Base-by-base conservation (phyloP, 164 flowering plant species). In the Vitis cinerea region DNA sequence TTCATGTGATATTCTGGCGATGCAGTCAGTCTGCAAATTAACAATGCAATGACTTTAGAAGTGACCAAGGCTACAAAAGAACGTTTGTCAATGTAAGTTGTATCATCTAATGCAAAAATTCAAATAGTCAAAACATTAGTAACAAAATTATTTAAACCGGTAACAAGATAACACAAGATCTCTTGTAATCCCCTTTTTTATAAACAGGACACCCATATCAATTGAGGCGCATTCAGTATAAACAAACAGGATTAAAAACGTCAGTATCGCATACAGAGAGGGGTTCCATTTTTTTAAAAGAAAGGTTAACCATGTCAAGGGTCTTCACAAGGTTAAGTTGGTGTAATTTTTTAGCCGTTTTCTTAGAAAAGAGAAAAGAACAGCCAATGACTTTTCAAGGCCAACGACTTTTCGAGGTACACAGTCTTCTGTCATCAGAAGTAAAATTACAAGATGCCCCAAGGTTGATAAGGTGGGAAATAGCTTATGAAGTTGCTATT, bases 1-100 rank as follows among this genome's bases (percentile, higher is more conserved):
- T 64, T 72, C 71, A 11, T 61, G 84, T 17, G 97, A 86, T 60
- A 95, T 87, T 84, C 98, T 91, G 59, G 87, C 99, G 50, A 95
- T 91, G 84, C 99, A 95, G 67, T 95, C 97, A 67, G 90, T 87
- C 99, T 95, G 79, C 73, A 79, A 14, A 63, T 53, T 7, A 68
- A 50, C 50, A 61, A 51, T 12, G 37, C 14, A 31, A n/a, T 13
- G 55, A 67, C 29, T 50, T 66, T 2, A 37, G 44, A 37, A 3
- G 44, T 37, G 7, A 37, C 0, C 7, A 37, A 37, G 4, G 44
- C 44, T 37, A 37, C 44, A 37, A 37, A 37, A 37, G 44, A 37
- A 37, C 5, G 0, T 37, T 37, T 37, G 0, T 37, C 7, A 6
- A 37, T 37, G 6, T 37, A 37, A n/a, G 10, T 58, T 58, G 10